Base-by-base conservation (phyloP, 352 stramenopile genomes). In the Pythium myriotylum region DNA sequence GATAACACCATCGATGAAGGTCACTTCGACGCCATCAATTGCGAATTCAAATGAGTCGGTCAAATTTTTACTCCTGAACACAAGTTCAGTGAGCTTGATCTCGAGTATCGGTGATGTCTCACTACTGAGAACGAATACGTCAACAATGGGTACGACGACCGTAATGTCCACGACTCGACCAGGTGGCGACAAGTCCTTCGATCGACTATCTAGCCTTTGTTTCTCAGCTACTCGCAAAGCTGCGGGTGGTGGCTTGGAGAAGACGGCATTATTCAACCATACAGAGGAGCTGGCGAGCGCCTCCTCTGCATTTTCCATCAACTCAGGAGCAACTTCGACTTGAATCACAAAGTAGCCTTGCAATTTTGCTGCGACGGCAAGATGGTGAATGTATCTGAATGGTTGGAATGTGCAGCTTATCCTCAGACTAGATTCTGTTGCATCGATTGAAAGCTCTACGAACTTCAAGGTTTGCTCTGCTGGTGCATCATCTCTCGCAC, bases 381-480 rank as follows among this genome's bases (percentile, higher is more conserved):
- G 43, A 35, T 91, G 86, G 54, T 92, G 79, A 27, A 91, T 87
- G 48, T 88, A 91, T 24, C 79, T 64, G 49, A 92, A 92, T 7
- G 77, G 72, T 53, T 84, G 74, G 40, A 90, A 77, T 0, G 26
- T 60, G 54, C 83, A 92, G 29, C 74, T 72, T 2, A 92, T 50
- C 33, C 77, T 73, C 35, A 92, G 78, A 32, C 74, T 83, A 2
- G 58, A 67, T 41, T 92, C 75, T 0, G 77, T 79, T 0, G 73
- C 76, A 41, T 92, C 80, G 12, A 92, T 84, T 8, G 57, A 79
- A 16, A 92, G 54, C 24, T 84, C 64, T 4, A 92, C 40, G 42
- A 74, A 70, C 19, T 70, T 70, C 4, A 35, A 19, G 2, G 13
- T 7, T 27, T 65, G 26, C 7, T 48, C 45, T 12, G 41, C 12